These are phyloP conservation scores for Macadamia integrifolia DNA, from an alignment of 164 flowering plant genomes.

Conservation along the genomic window DNA sequence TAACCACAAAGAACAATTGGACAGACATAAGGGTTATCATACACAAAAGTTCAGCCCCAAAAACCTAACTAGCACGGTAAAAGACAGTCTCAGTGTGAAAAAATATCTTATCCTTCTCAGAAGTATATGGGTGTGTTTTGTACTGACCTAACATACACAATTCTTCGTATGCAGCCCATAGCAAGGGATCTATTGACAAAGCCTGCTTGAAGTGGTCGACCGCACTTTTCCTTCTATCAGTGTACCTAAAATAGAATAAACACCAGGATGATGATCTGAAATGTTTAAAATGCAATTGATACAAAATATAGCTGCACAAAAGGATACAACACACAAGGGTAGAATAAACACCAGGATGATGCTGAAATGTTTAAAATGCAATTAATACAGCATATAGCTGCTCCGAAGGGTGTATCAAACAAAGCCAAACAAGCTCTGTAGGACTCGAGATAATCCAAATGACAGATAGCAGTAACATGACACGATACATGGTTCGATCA, in stretches of 20 bases:
- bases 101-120: background rate
- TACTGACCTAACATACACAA: conserved; percentile 83
- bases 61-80: no score
- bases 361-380: no score
- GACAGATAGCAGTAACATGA: no score
- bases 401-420: no score
- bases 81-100: no score
- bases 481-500: no score
- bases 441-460: no score
- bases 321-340: background rate
- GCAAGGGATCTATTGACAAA: conserved; percentile 75
- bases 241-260: conserved; percentile 52
- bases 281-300: conserved; percentile 1
- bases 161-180: conserved; percentile 98
- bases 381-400: no score
- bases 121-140: background rate
- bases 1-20: no score
- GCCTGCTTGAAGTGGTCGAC: conserved; percentile 88
- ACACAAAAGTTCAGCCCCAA: no score
- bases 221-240: conserved; percentile 85
- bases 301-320: background rate
- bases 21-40: no score
- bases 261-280: conserved; percentile 11
- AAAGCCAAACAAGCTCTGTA: no score
- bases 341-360: background rate